Percentiles rank a stretch among this genome's conserved stretches.
phyloP scores from a whole-genome alignment of 1,284 basidiomycete species.

The Rhodotorula sp. region DNA sequence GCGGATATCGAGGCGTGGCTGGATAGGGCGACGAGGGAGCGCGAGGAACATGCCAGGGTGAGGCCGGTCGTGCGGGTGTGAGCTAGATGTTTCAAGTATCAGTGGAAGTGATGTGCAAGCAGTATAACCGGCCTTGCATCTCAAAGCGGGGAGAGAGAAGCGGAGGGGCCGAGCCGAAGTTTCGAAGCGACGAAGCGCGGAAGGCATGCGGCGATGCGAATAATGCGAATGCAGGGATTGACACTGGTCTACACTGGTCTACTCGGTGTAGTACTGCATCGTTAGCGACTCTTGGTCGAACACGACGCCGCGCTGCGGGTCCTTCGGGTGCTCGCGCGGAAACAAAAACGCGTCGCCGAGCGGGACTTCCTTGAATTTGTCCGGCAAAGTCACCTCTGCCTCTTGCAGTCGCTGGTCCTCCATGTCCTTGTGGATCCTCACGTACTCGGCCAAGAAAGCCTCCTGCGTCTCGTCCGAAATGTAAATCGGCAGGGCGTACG shows the following conservation, averaged over 20 bases:
- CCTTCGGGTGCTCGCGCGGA: conserved; percentile 9
- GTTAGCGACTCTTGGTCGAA: conserved; percentile 4
- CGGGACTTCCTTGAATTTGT: background rate
- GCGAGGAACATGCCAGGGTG: background rate
- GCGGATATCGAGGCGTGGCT: conserved; percentile 6
- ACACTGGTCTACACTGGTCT: background rate
- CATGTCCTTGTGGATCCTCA: background rate
- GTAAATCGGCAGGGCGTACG: conserved; percentile 6
- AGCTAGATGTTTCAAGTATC: background rate
- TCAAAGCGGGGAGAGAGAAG: background rate
- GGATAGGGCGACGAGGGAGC: conserved; percentile 1
- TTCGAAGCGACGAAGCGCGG: too few relatives aligned
- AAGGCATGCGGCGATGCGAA: too few relatives aligned
- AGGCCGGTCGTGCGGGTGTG: background rate
- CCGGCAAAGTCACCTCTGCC: conserved; percentile 3
- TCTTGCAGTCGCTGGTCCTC: conserved; percentile 1
- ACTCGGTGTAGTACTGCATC: conserved; percentile 10
- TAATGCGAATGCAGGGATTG: background rate
- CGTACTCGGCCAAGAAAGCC: conserved; percentile 2
- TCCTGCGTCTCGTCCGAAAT: conserved; percentile 5
- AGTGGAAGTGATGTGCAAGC: background rate
- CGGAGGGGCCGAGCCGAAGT: too few relatives aligned
- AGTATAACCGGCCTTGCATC: background rate
- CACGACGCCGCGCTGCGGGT: conserved; percentile 9
- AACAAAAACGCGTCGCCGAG: conserved; percentile 1